phyloP scores from a whole-genome alignment of 257 asterid genomes.

The Gentiana macrophylla region DNA sequence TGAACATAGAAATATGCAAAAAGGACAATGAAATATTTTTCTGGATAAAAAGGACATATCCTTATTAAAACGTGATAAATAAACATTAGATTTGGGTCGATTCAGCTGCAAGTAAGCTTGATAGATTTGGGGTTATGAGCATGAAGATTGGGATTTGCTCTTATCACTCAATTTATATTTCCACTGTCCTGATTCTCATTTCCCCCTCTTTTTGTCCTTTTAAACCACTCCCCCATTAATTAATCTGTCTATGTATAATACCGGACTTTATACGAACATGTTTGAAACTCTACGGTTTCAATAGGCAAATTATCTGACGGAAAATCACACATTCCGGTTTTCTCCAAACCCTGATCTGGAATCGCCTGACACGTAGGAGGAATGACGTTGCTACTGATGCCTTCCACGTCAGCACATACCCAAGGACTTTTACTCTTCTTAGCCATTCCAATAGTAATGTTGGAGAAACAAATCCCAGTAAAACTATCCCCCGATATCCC shows the following conservation, averaged over 20 bases:
- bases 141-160: too few relatives aligned
- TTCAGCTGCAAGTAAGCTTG: too few relatives aligned
- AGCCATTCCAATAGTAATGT: conserved; percentile 63
- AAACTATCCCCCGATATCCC: conserved; percentile 79
- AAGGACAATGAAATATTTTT: too few relatives aligned
- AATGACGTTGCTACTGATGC: conserved; percentile 45
- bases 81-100: too few relatives aligned
- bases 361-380: conserved; percentile 54
- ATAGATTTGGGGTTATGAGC: too few relatives aligned
- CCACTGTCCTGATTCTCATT: too few relatives aligned
- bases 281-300: conserved; percentile 39
- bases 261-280: conserved; percentile 39
- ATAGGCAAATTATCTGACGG: conserved; percentile 45
- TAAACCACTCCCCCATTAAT: too few relatives aligned
- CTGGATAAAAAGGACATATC: too few relatives aligned
- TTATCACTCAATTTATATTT: too few relatives aligned
- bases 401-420: conserved; percentile 51
- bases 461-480: conserved; percentile 68
- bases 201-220: too few relatives aligned
- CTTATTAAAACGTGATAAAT: too few relatives aligned
- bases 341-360: conserved; percentile 38
- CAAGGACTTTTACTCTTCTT: conserved; percentile 61
- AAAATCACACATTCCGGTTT: conserved; percentile 38
- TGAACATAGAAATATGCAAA: too few relatives aligned
- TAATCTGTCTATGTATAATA: conserved; percentile 6